Evolutionary conservation across 768 basidiomycete genomes (phyloP), one percentile per base, ranked within the genome.

Genomic region (Agaricus sinodeliciosus): DNA sequence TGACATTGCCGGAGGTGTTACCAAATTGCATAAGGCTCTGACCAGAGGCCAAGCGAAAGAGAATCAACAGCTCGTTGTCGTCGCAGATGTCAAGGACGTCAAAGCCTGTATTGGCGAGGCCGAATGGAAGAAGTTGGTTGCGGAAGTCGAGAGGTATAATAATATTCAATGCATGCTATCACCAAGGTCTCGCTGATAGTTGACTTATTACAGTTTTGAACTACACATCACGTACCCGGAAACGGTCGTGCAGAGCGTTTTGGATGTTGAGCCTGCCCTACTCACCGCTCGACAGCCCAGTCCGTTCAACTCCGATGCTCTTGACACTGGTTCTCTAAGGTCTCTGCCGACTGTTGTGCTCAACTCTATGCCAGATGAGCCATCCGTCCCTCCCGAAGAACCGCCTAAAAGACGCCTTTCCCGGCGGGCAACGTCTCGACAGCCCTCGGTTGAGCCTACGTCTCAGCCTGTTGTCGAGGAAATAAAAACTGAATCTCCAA

Each of bases 301-400:
- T 27, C 40, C 54, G 9, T 57, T 52, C 18, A 59, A 62, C 25
- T 49, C 49, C 8, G 61, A 61, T 57, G 50, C 51, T 12, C 43
- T 48, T 8, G 49, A 43, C 42, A 12, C 57, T 43, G 58, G 58
- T 22, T 64, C 59, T 15, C 75, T 77, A 3, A 63, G 73, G 8
- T 66, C 46, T 5, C 44, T 79, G 0, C 80, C 80, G 1, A 72
- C 77, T 42, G 67, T 72, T 35, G 66, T 82, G 9, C 77, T 77
- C 3, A 84, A 82, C 54, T 76, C 80, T 0, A 71, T 73, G 55
- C 69, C 74, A 2, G 71, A 75, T 16, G 82, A 84, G 55, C 74
- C 76, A 0, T 75, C 78, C 4, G 54, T 73, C 7, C 65, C 66
- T 15, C 66, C 72, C 35, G 48, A 51, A 12, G 63, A 64, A 27